Conservation (phyloP, 495 filamentous ascomycete genomes). For the Penicillium parvum region DNA sequence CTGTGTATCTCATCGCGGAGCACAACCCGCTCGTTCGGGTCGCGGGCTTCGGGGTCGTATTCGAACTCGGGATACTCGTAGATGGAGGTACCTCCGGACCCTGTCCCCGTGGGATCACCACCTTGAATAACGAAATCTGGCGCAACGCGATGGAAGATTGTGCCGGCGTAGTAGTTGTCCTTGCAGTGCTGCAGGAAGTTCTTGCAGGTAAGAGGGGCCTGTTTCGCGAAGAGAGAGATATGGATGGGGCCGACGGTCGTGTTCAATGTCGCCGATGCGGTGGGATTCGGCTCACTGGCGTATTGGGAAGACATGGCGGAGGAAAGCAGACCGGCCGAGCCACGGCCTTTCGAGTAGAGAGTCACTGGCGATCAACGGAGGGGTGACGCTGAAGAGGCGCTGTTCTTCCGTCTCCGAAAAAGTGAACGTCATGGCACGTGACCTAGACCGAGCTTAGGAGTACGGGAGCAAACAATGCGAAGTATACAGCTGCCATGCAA, state of each 20-base stretch:
- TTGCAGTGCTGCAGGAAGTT: constrained; percentile 95
- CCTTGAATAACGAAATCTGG: constrained; percentile 92
- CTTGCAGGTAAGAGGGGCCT: constrained; percentile 83
- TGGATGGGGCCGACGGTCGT: constrained; percentile 85
- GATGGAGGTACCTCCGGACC: constrained; percentile 84
- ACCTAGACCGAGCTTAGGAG: neutral
- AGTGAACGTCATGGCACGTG: constrained; percentile 28
- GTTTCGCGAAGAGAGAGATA: constrained; percentile 89
- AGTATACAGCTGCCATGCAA: neutral
- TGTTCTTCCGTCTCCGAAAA: constrained; percentile 1
- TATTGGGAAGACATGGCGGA: constrained; percentile 76
- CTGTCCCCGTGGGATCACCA: constrained; percentile 89
- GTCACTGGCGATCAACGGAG: constrained; percentile 5
- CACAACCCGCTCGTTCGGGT: constrained; percentile 54
- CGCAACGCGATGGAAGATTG: constrained; percentile 89
- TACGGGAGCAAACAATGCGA: neutral
- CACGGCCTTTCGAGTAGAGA: constrained; percentile 2
- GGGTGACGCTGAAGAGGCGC: neutral
- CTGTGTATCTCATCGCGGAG: constrained; percentile 90
- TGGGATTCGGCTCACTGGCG: constrained; percentile 89
- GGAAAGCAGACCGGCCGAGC: neutral
- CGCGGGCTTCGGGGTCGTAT: constrained; percentile 59
- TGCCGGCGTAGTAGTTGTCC: constrained; percentile 90
- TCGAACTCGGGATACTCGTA: constrained; percentile 80
- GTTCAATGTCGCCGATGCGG: constrained; percentile 82